phyloP scores from a whole-genome alignment of 2,329 filamentous ascomycete genomes.

The Fusarium pininemorale region DNA sequence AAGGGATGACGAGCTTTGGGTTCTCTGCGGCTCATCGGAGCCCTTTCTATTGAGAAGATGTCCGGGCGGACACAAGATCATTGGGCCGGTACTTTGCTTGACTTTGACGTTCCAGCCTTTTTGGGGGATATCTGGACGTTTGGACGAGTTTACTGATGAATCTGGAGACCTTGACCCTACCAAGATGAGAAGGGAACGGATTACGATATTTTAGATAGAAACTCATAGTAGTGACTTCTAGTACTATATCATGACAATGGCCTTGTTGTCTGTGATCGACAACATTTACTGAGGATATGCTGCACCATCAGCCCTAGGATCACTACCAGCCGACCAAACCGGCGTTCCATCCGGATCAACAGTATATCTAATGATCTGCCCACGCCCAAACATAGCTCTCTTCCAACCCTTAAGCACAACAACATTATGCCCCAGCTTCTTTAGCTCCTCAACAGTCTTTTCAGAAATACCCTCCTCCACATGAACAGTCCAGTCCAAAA shows the following conservation, averaged over 20 bases:
- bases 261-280: no score
- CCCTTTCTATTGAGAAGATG: not conserved
- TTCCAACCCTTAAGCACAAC: constrained; percentile 71
- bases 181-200: not conserved
- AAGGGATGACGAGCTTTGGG: not conserved
- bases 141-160: not conserved
- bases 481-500: constrained; percentile 72
- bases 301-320: constrained; percentile 83
- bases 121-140: not conserved
- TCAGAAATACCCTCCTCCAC: constrained; percentile 84
- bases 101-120: not conserved
- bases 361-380: constrained; percentile 84
- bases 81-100: not conserved
- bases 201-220: not conserved
- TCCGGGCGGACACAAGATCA: accelerated
- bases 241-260: no score
- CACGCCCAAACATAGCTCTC: constrained; percentile 80
- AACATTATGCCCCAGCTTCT: constrained; percentile 76
- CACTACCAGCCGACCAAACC: constrained; percentile 90
- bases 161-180: not conserved
- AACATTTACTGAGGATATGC: constrained; percentile 60
- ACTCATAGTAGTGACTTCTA: no score
- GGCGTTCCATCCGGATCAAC: constrained; percentile 74
- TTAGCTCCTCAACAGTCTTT: constrained; percentile 73
- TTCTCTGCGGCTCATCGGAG: not conserved